Percentiles rank a stretch among this genome's conserved stretches.
Conservation (phyloP, 2,329 filamentous ascomycete genomes). For the Coleophoma cylindrospora region DNA sequence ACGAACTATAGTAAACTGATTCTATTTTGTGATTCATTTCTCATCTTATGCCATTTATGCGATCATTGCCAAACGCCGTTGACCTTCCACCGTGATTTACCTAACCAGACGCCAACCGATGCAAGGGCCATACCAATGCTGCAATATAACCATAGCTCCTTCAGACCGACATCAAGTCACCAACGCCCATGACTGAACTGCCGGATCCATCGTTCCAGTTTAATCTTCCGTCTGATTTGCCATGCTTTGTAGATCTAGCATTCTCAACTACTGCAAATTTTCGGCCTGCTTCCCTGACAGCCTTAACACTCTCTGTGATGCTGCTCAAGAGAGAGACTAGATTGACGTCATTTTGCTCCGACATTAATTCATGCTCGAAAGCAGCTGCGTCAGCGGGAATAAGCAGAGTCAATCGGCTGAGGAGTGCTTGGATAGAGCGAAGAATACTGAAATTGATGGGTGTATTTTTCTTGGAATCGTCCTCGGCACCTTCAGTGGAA, state of each 20-base stretch:
- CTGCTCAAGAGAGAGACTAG: constrained; percentile 72
- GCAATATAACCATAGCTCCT: too few species aligned
- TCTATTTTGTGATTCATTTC: not conserved
- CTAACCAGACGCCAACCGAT: too few species aligned
- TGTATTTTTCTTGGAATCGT: constrained; percentile 16
- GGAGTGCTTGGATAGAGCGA: constrained; percentile 80
- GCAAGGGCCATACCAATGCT: too few species aligned
- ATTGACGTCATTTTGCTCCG: constrained; percentile 79
- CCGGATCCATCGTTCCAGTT: constrained; percentile 5
- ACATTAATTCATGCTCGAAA: constrained; percentile 66
- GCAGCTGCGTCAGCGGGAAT: constrained; percentile 61
- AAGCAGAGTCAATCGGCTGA: constrained; percentile 77
- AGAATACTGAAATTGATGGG: constrained; percentile 64
- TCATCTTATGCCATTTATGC: constrained; percentile 1
- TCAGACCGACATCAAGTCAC: constrained; percentile 5
- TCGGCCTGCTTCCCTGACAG: constrained; percentile 68
- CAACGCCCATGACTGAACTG: constrained; percentile 4
- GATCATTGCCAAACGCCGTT: too few species aligned
- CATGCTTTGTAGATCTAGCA: constrained; percentile 5
- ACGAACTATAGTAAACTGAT: not conserved
- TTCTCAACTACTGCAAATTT: constrained; percentile 62
- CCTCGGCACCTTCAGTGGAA: constrained; percentile 26
- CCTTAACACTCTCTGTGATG: constrained; percentile 67
- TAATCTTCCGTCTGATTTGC: constrained; percentile 1
- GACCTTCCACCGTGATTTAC: not conserved